These are phyloP conservation scores for Phaffomyces antillensis DNA, from an alignment of 805 yeast species.

Conservation along the genomic window DNA sequence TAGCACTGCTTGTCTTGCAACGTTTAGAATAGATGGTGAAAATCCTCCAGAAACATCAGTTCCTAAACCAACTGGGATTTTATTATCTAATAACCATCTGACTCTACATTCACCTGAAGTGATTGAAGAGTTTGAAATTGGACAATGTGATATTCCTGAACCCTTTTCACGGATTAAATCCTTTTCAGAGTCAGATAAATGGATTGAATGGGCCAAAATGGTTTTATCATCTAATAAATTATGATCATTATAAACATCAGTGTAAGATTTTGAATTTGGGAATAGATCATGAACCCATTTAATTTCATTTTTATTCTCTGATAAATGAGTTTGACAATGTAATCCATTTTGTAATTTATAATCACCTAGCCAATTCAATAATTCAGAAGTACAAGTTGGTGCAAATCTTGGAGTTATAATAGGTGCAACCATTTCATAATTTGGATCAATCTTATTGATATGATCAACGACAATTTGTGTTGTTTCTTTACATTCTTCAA, in stretches of 20 bases:
- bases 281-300: slow-evolving; percentile 64
- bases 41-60: slow-evolving; percentile 78
- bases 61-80: slow-evolving; percentile 74
- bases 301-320: slow-evolving; percentile 74
- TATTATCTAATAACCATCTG: slow-evolving; percentile 54
- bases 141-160: slow-evolving; percentile 87
- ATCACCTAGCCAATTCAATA: slow-evolving; percentile 58
- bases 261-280: slow-evolving; percentile 62
- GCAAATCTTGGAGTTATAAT: slow-evolving; percentile 92
- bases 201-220: slow-evolving; percentile 85
- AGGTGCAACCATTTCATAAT: slow-evolving; percentile 51
- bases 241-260: slow-evolving; percentile 68
- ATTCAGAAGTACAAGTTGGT: slow-evolving; percentile 66
- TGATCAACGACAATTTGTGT: slow-evolving; percentile 53
- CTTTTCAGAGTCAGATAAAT: slow-evolving; percentile 60
- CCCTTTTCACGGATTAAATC: slow-evolving; percentile 43
- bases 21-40: slow-evolving; percentile 54
- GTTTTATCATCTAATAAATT: slow-evolving; percentile 58
- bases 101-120: slow-evolving; percentile 89
- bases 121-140: slow-evolving; percentile 80
- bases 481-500: slow-evolving; percentile 45
- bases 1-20: slow-evolving; percentile 62
- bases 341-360: slow-evolving; percentile 41
- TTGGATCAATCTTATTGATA: slow-evolving; percentile 46
- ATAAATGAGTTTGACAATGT: slow-evolving; percentile 86